Evolutionary conservation across 2,329 filamentous ascomycete genomes (phyloP).

Genomic region (Claviceps arundinis): DNA sequence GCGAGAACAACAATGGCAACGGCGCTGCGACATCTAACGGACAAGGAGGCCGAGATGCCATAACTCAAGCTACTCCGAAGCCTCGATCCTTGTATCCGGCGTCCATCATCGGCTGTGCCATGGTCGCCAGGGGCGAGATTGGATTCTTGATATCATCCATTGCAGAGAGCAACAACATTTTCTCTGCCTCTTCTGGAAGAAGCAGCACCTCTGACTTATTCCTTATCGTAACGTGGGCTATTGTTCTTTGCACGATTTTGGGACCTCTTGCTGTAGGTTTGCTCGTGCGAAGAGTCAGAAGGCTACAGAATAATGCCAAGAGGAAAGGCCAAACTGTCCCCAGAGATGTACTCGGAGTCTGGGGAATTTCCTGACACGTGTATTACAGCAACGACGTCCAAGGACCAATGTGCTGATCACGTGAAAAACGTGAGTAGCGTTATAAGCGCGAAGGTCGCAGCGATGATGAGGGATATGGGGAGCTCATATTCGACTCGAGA

Average conservation of each 20-base stretch:
- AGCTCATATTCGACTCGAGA: too few relatives aligned
- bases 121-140: slow-evolving; percentile 70
- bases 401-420: background rate
- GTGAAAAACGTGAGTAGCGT: background rate
- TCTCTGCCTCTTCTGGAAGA: slow-evolving; percentile 9
- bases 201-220: slow-evolving; percentile 29
- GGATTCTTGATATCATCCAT: slow-evolving; percentile 63
- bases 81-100: slow-evolving; percentile 54
- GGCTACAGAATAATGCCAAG: slow-evolving; percentile 6
- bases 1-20: background rate
- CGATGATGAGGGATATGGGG: too few relatives aligned
- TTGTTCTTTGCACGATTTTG: slow-evolving; percentile 39
- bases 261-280: slow-evolving; percentile 36
- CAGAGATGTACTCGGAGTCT: slow-evolving; percentile 2
- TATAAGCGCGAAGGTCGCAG: too few relatives aligned
- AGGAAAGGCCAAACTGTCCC: slow-evolving; percentile 2
- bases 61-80: slow-evolving; percentile 21
- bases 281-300: slow-evolving; percentile 29
- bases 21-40: background rate
- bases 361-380: background rate
- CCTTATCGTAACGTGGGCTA: slow-evolving; percentile 41
- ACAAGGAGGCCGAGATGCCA: background rate
- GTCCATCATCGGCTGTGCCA: slow-evolving; percentile 49
- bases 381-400: background rate
- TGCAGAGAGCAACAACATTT: slow-evolving; percentile 40